phyloP scores from a whole-genome alignment of 2,329 filamentous ascomycete genomes.

The Fusarium buxicola region DNA sequence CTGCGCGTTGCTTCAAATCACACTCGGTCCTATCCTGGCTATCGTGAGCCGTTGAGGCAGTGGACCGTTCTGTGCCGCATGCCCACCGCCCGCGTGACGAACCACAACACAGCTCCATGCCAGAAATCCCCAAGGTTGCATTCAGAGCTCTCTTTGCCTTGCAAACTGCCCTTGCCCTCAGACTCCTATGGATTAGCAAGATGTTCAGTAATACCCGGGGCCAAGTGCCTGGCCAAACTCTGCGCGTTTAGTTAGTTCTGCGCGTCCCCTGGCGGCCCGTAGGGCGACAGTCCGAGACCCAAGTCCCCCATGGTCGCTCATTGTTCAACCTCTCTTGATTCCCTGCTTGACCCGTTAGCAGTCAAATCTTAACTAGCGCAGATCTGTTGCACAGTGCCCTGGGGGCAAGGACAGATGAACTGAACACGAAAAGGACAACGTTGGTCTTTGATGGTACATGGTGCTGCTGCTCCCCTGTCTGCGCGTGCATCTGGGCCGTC shows the following conservation, averaged over 20 bases:
- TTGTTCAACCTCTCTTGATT: constrained; percentile 29
- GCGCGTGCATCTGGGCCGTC: constrained; percentile 30
- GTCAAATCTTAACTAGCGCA: constrained; percentile 47
- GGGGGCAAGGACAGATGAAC: constrained; percentile 35
- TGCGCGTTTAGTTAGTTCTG: constrained; percentile 21
- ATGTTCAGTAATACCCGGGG: not conserved
- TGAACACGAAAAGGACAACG: constrained; percentile 43
- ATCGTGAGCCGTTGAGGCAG: constrained; percentile 40
- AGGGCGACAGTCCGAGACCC: constrained; percentile 19
- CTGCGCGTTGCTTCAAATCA: constrained; percentile 18
- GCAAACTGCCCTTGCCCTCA: not conserved
- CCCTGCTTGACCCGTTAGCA: constrained; percentile 36
- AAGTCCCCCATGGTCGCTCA: constrained; percentile 11
- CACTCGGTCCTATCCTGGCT: constrained; percentile 32
- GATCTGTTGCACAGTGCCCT: constrained; percentile 46
- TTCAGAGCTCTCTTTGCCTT: constrained; percentile 8
- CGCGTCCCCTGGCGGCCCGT: constrained; percentile 22
- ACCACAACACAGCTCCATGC: constrained; percentile 35
- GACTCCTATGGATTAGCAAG: constrained; percentile 1
- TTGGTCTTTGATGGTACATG: constrained; percentile 37
- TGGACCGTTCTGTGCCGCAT: constrained; percentile 45
- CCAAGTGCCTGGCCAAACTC: not conserved
- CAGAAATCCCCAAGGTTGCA: constrained; percentile 6
- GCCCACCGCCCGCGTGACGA: constrained; percentile 45
- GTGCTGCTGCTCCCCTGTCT: constrained; percentile 42